Evolutionary conservation across 2,329 filamentous ascomycete species (phyloP).

Genomic region (Clonostachys chloroleuca): DNA sequence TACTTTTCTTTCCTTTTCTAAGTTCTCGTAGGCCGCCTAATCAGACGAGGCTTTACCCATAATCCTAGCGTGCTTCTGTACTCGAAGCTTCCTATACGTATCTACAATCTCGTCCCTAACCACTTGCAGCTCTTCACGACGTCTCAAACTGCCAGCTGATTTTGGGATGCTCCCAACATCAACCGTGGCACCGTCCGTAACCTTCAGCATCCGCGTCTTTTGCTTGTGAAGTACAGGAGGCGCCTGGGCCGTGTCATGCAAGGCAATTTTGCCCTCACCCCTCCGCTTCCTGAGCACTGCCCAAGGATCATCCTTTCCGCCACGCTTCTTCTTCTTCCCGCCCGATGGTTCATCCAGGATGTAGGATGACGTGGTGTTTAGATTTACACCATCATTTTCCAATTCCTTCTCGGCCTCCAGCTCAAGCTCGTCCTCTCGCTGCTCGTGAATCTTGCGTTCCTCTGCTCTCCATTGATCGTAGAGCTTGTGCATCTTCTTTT

Average conservation of each 20-base stretch:
- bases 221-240: constrained; percentile 67
- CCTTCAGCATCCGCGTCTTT: constrained; percentile 21
- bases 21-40: too few relatives aligned
- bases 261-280: constrained; percentile 45
- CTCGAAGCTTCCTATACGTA: constrained; percentile 29
- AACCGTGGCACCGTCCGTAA: constrained; percentile 21
- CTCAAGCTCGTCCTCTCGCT: constrained; percentile 62
- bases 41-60: background rate
- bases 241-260: constrained; percentile 63
- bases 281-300: constrained; percentile 64
- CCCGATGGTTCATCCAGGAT: constrained; percentile 20
- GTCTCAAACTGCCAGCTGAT: constrained; percentile 28
- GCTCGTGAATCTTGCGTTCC: constrained; percentile 58
- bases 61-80: constrained; percentile 29
- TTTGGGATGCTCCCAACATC: constrained; percentile 30
- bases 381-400: constrained; percentile 48
- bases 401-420: constrained; percentile 59
- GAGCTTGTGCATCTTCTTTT: constrained; percentile 76
- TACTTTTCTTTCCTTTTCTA: too few relatives aligned
- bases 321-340: constrained; percentile 35
- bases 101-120: constrained; percentile 27
- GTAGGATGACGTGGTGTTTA: constrained; percentile 36
- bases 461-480: constrained; percentile 74
- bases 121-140: constrained; percentile 30
- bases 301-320: constrained; percentile 71